Evolutionary conservation across 495 filamentous ascomycete genomes (phyloP), one percentile per base, ranked within the genome.

Genomic region (Cercophora sp.): DNA sequence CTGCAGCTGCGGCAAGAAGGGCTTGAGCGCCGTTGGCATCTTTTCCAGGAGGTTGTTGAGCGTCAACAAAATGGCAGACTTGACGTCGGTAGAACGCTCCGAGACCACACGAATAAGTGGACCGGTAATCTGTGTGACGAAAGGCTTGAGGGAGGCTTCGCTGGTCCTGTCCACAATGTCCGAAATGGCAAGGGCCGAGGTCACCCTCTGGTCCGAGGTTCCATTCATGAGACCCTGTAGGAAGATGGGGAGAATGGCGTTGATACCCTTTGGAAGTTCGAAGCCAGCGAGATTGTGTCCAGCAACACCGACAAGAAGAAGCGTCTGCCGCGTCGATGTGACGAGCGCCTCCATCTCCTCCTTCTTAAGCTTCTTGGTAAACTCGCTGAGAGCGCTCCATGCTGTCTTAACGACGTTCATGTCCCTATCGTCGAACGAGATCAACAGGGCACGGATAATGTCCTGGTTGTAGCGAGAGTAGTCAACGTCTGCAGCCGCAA

Each of bases 281-380:
- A 98, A 98, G 22, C 93, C 93, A 8, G 90, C 80, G 15, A 98
- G 77, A 61, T 92, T 83, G 19, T 84, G 79, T 4, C 94, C 94
- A 39, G 91, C 71, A 13, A 96, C 86, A 41, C 93, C 93, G 25
- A 97, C 89, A 56, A 91, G 88, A 48, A 86, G 80, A 41, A 98
- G 73, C 1, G 87, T 80, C 62, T 91, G 85, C 29, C 91, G 82
- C 1, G 92, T 94, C 4, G 92, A 91, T 55, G 82, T 74, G 8
- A 92, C 90, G n/a, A 98, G 73, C 0, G 86, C 80, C 64, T 98
- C 93, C 93, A 98, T 97, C 70, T 97, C 93, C 68, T 98, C 93
- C 66, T 98, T 98, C 65, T 86, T 88, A 55, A 98, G 79, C 61
- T 79, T 84, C 65, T 89, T 88, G 18, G 89, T 96, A 58, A 98